Conservation (phyloP, 441 rosid genomes). For the Eutrema salsugineum region DNA sequence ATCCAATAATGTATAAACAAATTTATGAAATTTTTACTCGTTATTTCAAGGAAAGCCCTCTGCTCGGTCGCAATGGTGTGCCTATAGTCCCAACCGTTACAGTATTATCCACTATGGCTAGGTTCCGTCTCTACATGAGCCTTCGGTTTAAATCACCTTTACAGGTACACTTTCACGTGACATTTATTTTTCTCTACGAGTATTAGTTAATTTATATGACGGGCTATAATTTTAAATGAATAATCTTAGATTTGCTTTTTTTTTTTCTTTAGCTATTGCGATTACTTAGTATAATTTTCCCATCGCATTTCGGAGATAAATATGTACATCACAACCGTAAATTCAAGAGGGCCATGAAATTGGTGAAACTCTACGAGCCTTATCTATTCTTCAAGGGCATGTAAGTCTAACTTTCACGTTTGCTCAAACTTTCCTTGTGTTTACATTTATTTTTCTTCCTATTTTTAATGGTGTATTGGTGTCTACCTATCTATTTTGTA, state of each 20-base stretch:
- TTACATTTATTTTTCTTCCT: too few relatives aligned
- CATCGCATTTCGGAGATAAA: neutral
- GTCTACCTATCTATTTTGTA: too few relatives aligned
- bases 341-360: neutral
- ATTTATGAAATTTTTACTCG: conserved; percentile 39
- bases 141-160: conserved; percentile 54
- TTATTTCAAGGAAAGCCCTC: conserved; percentile 57
- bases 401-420: too few relatives aligned
- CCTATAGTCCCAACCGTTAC: conserved; percentile 49
- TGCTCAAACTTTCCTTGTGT: too few relatives aligned
- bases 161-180: conserved; percentile 38
- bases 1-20: conserved; percentile 37
- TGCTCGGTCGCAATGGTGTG: conserved; percentile 69
- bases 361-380: neutral
- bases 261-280: neutral
- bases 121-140: conserved; percentile 58
- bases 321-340: neutral
- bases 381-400: conserved; percentile 3
- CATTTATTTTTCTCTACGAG: neutral
- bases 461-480: too few relatives aligned
- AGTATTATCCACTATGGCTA: conserved; percentile 48
- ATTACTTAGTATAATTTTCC: neutral
- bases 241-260: neutral
- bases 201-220: neutral
- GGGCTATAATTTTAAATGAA: too few relatives aligned